phyloP scores from a whole-genome alignment of 192 early-diverging fungal genomes.

The Backusella psychrophila region DNA sequence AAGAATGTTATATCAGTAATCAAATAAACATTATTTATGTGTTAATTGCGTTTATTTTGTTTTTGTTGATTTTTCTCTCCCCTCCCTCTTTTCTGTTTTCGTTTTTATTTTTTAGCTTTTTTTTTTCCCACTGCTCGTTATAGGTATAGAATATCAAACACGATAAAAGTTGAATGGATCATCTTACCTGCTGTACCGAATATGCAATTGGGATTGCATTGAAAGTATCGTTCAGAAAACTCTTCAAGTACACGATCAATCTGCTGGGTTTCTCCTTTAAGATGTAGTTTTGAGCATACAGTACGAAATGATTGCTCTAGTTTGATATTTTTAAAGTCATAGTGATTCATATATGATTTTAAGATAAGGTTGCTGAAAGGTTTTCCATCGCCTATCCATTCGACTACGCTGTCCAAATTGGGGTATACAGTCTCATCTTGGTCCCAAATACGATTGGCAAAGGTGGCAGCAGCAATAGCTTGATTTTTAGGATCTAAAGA shows the following conservation, averaged over 20 bases:
- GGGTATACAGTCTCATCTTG: constrained; percentile 25
- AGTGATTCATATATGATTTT: constrained; percentile 28
- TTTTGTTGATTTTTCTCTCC: neutral
- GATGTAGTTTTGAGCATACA: constrained; percentile 71
- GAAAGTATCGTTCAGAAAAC: constrained; percentile 78
- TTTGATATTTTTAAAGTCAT: constrained; percentile 25
- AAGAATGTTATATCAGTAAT: neutral
- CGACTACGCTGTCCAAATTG: constrained; percentile 24
- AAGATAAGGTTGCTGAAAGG: constrained; percentile 22
- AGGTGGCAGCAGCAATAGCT: neutral
- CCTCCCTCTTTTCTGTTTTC: neutral
- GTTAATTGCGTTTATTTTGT: neutral
- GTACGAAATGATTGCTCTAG: constrained; percentile 32
- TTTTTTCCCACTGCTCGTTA: neutral
- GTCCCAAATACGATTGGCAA: constrained; percentile 31
- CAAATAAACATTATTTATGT: neutral
- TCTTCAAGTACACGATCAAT: constrained; percentile 85
- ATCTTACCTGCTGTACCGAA: constrained; percentile 40
- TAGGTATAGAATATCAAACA: neutral
- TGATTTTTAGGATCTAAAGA: neutral
- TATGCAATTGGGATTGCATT: constrained; percentile 72
- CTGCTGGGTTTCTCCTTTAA: constrained; percentile 92
- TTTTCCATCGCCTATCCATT: constrained; percentile 35
- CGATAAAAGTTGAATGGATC: neutral
- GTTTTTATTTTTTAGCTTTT: neutral